Percentiles rank a stretch among this genome's conserved stretches.
Conservation (phyloP, 2,329 filamentous ascomycete genomes). For the Aspergillus sp. region DNA sequence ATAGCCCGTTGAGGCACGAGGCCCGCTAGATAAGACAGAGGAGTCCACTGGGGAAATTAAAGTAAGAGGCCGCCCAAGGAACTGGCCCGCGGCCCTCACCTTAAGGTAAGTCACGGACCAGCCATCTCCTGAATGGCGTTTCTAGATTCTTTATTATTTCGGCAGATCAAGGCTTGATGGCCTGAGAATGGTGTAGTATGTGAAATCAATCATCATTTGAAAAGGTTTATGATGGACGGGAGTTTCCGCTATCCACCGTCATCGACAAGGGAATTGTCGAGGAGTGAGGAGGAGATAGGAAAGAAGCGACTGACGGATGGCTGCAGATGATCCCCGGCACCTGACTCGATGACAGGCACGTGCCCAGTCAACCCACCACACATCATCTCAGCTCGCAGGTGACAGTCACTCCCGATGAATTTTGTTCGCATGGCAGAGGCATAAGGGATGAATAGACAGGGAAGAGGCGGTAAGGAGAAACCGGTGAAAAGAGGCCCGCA, state of each 20-base stretch:
- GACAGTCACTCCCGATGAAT: too few relatives aligned
- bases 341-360: not conserved
- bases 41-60: not conserved
- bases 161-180: not conserved
- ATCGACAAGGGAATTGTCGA: not conserved
- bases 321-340: constrained; percentile 4
- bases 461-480: constrained; percentile 8
- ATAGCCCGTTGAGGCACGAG: not conserved
- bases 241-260: not conserved
- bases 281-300: not conserved
- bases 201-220: too few relatives aligned
- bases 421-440: too few relatives aligned
- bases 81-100: constrained; percentile 1
- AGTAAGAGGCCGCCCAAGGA: not conserved
- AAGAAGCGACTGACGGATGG: not conserved
- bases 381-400: not conserved
- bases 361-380: not conserved
- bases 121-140: not conserved
- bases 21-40: constrained; percentile 1
- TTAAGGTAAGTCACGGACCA: not conserved
- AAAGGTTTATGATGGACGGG: not conserved
- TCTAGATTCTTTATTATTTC: not conserved
- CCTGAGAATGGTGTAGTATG: not conserved
- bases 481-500: constrained; percentile 3
- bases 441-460: not conserved